These are phyloP conservation scores for Phytopythium delawarense DNA, from an alignment of 352 stramenopile genomes.

Conservation along the genomic window DNA sequence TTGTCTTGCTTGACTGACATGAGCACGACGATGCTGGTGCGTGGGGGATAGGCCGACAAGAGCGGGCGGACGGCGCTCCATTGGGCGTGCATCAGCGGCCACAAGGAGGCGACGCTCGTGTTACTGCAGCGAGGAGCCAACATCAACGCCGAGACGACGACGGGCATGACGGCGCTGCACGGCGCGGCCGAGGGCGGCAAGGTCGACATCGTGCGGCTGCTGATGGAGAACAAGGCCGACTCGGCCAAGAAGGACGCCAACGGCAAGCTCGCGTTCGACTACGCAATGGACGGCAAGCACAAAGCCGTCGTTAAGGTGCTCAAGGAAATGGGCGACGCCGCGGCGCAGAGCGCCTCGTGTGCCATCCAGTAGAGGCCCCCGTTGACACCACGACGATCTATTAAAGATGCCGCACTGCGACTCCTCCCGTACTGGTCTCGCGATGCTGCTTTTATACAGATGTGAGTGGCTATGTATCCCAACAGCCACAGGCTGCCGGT, in stretches of 20 bases:
- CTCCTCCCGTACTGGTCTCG: too few relatives aligned
- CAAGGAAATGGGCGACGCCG: slow-evolving; percentile 91
- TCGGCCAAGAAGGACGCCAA: slow-evolving; percentile 87
- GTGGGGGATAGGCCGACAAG: slow-evolving; percentile 78
- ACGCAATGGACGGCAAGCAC: slow-evolving; percentile 91
- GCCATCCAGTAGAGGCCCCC: slow-evolving; percentile 59
- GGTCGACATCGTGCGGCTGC: slow-evolving; percentile 88
- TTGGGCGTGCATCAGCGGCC: slow-evolving; percentile 91
- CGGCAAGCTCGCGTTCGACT: slow-evolving; percentile 90
- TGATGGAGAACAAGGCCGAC: slow-evolving; percentile 90
- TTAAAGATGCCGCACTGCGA: too few relatives aligned
- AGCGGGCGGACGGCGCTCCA: slow-evolving; percentile 90
- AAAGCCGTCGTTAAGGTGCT: slow-evolving; percentile 89
- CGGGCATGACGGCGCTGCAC: slow-evolving; percentile 87
- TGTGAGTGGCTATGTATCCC: too few relatives aligned
- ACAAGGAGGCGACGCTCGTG: slow-evolving; percentile 88
- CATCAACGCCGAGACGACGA: slow-evolving; percentile 89
- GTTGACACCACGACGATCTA: background rate
- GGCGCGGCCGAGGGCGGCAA: slow-evolving; percentile 88
- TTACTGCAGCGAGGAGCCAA: slow-evolving; percentile 82
- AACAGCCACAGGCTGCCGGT: too few relatives aligned
- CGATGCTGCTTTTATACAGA: too few relatives aligned
- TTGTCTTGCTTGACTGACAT: background rate
- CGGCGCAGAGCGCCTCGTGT: slow-evolving; percentile 81
- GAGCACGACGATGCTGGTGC: background rate